Conservation (phyloP, 352 stramenopile species). For the Poterioochromonas sp. region DNA sequence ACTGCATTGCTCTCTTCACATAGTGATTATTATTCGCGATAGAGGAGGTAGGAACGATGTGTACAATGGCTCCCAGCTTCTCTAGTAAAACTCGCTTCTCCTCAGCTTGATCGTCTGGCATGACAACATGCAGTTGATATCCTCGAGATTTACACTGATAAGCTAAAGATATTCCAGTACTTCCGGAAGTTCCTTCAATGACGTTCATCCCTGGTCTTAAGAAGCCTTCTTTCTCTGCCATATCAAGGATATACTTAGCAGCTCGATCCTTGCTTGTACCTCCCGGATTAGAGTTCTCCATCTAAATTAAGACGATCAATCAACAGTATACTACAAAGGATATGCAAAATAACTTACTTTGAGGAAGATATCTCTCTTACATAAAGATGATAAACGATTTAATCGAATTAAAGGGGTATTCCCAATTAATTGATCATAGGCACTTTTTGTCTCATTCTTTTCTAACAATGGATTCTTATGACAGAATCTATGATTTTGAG, state of each 20-base stretch:
- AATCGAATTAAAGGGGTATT: slow-evolving; percentile 83
- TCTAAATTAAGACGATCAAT: slow-evolving; percentile 59
- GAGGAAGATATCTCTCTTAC: slow-evolving; percentile 73
- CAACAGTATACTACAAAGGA: background rate
- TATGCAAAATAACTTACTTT: background rate
- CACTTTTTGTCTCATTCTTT: slow-evolving; percentile 34
- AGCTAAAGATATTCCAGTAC: slow-evolving; percentile 91
- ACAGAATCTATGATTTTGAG: too few relatives aligned
- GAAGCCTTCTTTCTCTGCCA: slow-evolving; percentile 71
- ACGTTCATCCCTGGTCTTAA: slow-evolving; percentile 81
- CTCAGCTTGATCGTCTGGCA: slow-evolving; percentile 91
- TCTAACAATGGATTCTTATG: too few relatives aligned
- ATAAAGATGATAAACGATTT: slow-evolving; percentile 71
- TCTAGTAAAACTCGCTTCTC: slow-evolving; percentile 49
- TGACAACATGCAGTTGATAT: slow-evolving; percentile 88
- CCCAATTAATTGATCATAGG: slow-evolving; percentile 75
- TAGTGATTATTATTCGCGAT: slow-evolving; percentile 97
- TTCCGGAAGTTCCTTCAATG: slow-evolving; percentile 92
- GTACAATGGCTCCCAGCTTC: slow-evolving; percentile 30
- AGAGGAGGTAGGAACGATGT: slow-evolving; percentile 61
- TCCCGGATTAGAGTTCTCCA: slow-evolving; percentile 92
- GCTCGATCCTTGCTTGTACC: slow-evolving; percentile 94
- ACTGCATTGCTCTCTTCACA: slow-evolving; percentile 82
- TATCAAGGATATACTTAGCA: slow-evolving; percentile 83
- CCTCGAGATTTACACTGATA: slow-evolving; percentile 77